Percentiles rank a stretch among this genome's conserved stretches.
phyloP scores from a whole-genome alignment of 176 grass and related monocot genomes.

The Rhynchospora breviuscula region DNA sequence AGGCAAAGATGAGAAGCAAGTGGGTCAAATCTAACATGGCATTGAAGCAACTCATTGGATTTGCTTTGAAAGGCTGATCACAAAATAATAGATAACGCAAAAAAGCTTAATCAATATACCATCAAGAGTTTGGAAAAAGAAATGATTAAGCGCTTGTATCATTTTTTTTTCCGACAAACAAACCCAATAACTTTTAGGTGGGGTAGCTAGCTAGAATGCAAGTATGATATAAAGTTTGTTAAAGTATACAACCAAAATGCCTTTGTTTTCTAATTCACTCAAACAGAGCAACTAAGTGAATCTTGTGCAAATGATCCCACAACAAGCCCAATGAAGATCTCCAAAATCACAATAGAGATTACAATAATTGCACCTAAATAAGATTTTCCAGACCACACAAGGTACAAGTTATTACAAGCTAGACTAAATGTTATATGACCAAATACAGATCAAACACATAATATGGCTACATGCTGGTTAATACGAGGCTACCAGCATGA shows the following conservation, averaged over 20 bases:
- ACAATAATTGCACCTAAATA: background rate
- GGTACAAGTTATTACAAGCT: background rate
- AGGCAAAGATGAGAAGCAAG: background rate
- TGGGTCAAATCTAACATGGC: background rate
- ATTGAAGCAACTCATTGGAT: background rate
- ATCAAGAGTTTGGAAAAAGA: background rate
- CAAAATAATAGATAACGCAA: background rate
- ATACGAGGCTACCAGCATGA: background rate
- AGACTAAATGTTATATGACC: conserved; percentile 19
- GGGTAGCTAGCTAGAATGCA: background rate
- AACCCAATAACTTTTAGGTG: background rate
- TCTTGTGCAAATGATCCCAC: background rate
- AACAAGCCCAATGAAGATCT: background rate
- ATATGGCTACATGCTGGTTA: conserved; percentile 21
- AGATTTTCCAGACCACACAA: background rate
- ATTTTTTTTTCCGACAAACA: background rate
- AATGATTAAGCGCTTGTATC: background rate
- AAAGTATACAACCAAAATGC: background rate
- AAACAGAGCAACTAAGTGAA: background rate
- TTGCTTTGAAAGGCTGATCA: background rate
- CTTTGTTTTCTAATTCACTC: background rate
- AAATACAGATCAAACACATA: conserved; percentile 29
- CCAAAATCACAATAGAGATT: background rate
- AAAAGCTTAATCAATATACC: background rate
- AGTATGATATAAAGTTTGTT: background rate